Evolutionary conservation across 768 basidiomycete species (phyloP).

Genomic region (Tricholoma matsutake): DNA sequence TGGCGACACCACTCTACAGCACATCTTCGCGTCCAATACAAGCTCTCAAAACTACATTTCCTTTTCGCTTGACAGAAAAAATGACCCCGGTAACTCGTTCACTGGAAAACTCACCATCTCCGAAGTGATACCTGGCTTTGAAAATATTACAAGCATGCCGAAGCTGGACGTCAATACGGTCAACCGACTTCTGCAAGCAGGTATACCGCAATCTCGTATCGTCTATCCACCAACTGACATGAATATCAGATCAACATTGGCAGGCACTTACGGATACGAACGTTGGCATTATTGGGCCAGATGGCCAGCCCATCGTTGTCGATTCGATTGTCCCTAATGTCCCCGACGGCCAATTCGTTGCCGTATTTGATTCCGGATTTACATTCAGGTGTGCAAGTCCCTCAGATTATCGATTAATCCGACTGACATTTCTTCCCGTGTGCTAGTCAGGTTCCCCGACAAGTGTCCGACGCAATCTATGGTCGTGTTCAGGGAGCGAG

Average conservation of each 20-base stretch:
- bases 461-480: constrained; percentile 78
- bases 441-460: constrained; percentile 65
- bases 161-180: constrained; percentile 67
- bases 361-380: constrained; percentile 74
- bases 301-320: constrained; percentile 58
- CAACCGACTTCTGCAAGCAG: constrained; percentile 49
- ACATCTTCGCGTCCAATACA: constrained; percentile 59
- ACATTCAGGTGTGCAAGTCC: constrained; percentile 34
- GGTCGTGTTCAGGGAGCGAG: constrained; percentile 72
- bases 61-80: constrained; percentile 58
- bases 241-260: constrained; percentile 69
- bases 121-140: constrained; percentile 59
- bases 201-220: constrained; percentile 17
- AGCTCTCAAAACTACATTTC: constrained; percentile 64
- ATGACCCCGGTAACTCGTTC: constrained; percentile 47
- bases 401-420: background rate
- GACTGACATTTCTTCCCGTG: constrained; percentile 9
- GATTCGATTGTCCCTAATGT: constrained; percentile 69
- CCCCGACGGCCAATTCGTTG: constrained; percentile 61
- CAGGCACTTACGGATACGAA: constrained; percentile 65
- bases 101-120: constrained; percentile 70
- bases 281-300: constrained; percentile 71
- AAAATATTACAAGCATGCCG: constrained; percentile 58
- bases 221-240: background rate
- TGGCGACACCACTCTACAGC: constrained; percentile 60